These are phyloP conservation scores for Arthrinium phaeospermum DNA, from an alignment of 2,329 filamentous ascomycete genomes.

Conservation along the genomic window DNA sequence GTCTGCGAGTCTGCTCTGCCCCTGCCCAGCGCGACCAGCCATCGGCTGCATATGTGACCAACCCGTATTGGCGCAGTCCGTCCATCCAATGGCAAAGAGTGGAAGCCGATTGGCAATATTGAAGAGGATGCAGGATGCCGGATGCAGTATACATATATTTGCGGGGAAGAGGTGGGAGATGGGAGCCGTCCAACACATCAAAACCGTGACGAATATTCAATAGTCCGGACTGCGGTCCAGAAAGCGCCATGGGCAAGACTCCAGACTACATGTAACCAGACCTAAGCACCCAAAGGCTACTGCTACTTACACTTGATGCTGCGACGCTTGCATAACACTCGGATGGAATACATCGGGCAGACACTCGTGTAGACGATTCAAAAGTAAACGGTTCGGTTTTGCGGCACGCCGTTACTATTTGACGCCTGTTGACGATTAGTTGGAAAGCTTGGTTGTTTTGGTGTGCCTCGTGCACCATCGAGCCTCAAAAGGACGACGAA, in stretches of 20 bases:
- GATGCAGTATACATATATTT: not conserved
- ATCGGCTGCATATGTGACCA: not conserved
- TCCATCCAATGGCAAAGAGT: not conserved
- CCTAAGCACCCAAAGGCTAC: too few species aligned
- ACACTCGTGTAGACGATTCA: too few species aligned
- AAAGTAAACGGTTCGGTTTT: too few species aligned
- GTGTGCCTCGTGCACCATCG: not conserved
- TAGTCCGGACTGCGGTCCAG: not conserved
- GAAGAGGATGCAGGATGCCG: not conserved
- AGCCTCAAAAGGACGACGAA: not conserved
- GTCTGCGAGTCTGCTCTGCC: not conserved
- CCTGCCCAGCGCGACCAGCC: not conserved
- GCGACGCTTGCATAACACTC: too few species aligned
- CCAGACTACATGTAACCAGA: too few species aligned
- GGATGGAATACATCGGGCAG: too few species aligned
- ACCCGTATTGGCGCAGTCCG: not conserved
- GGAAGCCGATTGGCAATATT: not conserved
- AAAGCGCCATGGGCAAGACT: too few species aligned
- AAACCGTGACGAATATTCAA: not conserved
- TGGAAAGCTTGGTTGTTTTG: too few species aligned
- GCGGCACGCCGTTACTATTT: too few species aligned
- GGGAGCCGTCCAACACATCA: not conserved
- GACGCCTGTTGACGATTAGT: too few species aligned
- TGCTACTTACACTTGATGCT: too few species aligned
- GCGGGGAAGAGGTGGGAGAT: not conserved